Conservation (phyloP, 2,329 filamentous ascomycete species). For the Blastomyces silverae region DNA sequence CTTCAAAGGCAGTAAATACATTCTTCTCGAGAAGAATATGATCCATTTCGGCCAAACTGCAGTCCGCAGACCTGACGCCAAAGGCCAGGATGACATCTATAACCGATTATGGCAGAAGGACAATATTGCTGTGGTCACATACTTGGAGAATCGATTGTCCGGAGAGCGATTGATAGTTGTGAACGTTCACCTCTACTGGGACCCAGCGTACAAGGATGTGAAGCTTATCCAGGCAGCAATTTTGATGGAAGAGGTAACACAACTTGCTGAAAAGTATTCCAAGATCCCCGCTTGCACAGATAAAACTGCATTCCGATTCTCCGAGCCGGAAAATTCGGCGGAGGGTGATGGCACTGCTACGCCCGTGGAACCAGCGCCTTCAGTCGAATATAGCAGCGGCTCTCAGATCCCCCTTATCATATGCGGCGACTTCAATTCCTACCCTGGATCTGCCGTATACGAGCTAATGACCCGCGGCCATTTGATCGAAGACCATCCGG, state of each 20-base stretch:
- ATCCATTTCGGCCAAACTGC: constrained; percentile 88
- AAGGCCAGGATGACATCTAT: constrained; percentile 94
- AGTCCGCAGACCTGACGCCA: constrained; percentile 93
- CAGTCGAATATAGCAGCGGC: constrained; percentile 76
- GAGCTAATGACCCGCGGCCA: constrained; percentile 78
- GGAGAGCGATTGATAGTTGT: constrained; percentile 88
- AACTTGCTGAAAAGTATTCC: constrained; percentile 76
- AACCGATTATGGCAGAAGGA: constrained; percentile 98
- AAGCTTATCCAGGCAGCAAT: constrained; percentile 96
- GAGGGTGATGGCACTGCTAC: constrained; percentile 42
- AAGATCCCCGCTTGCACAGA: constrained; percentile 74
- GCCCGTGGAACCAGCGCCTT: constrained; percentile 61
- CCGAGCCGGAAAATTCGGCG: constrained; percentile 43
- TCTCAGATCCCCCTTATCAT: constrained; percentile 85
- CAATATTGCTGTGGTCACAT: constrained; percentile 86
- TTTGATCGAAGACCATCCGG: constrained; percentile 69
- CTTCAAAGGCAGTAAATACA: constrained; percentile 91
- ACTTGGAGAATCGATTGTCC: constrained; percentile 85
- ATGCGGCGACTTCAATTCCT: constrained; percentile 95
- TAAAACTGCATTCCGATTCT: constrained; percentile 54
- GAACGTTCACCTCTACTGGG: constrained; percentile 94
- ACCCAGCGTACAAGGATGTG: constrained; percentile 82
- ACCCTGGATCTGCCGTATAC: constrained; percentile 78
- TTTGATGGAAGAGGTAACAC: constrained; percentile 83
- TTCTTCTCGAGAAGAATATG: constrained; percentile 86